phyloP scores from a whole-genome alignment of 73 alveolate species.

The Tetrahymena thermophila region DNA sequence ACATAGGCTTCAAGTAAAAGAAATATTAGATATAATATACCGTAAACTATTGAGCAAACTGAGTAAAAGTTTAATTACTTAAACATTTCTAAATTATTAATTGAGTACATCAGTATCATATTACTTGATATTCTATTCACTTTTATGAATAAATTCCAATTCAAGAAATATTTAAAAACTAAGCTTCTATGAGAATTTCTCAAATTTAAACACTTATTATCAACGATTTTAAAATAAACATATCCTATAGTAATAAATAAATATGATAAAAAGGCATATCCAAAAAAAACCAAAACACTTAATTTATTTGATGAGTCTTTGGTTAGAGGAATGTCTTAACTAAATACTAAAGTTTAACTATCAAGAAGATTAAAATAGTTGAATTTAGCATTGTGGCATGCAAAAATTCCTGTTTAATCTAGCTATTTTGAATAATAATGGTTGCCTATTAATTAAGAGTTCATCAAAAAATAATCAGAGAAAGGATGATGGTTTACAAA shows the following conservation, averaged over 20 bases:
- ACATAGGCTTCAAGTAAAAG: background rate
- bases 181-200: background rate
- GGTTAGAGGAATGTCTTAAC: background rate
- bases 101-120: background rate
- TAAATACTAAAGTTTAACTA: background rate
- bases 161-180: background rate
- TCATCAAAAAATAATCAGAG: background rate
- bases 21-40: background rate
- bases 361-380: background rate
- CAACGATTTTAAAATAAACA: background rate
- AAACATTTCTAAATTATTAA: background rate
- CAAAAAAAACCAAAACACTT: background rate
- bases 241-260: background rate
- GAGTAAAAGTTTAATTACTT: background rate
- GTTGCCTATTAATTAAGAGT: background rate
- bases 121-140: background rate
- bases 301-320: background rate
- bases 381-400: background rate
- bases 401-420: background rate
- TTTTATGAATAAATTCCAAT: background rate
- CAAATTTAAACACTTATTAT: background rate
- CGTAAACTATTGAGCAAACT: background rate
- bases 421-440: background rate
- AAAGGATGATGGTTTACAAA: background rate
- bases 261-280: background rate